Evolutionary conservation across 2,329 filamentous ascomycete genomes (phyloP), one percentile per base, ranked within the genome.

Genomic region (Epichloe sylvatica): DNA sequence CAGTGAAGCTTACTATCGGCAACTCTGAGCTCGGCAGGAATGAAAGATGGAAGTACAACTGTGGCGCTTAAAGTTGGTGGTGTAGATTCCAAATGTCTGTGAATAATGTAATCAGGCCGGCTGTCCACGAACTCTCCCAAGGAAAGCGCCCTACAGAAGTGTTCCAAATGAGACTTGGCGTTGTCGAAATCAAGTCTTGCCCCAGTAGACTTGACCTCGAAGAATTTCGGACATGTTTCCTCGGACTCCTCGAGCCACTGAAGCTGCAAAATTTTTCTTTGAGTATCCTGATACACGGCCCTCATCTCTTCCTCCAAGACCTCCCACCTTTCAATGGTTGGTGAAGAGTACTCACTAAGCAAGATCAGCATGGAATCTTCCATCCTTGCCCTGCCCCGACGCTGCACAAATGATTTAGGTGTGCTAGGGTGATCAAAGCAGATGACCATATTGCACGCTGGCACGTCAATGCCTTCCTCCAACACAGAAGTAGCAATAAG

Each of bases 291-390:
- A 57, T 87, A 94, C 0, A 75, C 73, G 44, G 66, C 61, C 56
- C 81, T 84, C 83, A 95, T 89, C n/a, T 78, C 70, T 3, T 71
- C 62, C 60, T 96, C 91, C 15, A 92, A 70, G 0, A 62, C 59
- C 25, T 78, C 68, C 84, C 86, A 94, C 25, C 75, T 70, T 3
- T 62, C 53, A 2, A 63, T 53, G 8, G 59, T 54, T 3, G 56
- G 50, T 1, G 54, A 56, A 0, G 59, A 59, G 4, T 55, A 52
- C 7, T 68, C 64, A 3, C 70, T 53, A 21, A 80, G 61, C 5
- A 80, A 57, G 12, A 76, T 58, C n/a, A 80, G 67, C 45, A 62
- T 67, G 1, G 77, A 80, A 6, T 69, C 60, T 19, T 62, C 64
- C 70, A 72, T 74, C 9, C 76, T 65, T 4, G 75, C 75, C 35